Conservation (phyloP, 1,284 basidiomycete genomes). For the Melampsora americana region DNA sequence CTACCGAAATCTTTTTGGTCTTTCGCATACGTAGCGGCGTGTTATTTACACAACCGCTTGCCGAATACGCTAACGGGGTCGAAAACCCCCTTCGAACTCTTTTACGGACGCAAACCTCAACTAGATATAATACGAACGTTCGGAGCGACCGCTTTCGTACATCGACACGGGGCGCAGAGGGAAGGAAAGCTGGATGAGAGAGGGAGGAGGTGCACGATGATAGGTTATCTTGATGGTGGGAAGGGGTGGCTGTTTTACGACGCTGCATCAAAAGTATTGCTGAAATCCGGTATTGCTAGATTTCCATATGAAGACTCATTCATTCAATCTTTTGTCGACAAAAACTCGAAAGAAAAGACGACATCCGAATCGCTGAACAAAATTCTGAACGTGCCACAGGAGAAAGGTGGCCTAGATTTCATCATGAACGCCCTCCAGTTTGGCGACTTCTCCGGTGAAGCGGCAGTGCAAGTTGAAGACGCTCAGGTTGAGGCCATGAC, state of each 20-base stretch:
- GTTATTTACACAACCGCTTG: background rate
- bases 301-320: background rate
- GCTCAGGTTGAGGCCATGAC: no score
- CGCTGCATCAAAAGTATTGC: background rate
- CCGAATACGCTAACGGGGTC: background rate
- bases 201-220: background rate
- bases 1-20: constrained; percentile 24
- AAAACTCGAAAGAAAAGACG: no score
- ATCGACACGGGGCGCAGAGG: background rate
- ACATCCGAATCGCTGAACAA: no score
- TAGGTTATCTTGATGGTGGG: background rate
- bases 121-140: background rate
- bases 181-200: background rate
- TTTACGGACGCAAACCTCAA: background rate
- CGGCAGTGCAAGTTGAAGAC: no score
- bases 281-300: background rate
- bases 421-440: no score
- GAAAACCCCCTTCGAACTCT: constrained; percentile 1
- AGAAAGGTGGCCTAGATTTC: no score
- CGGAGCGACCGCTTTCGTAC: constrained; percentile 4
- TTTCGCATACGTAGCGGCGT: constrained; percentile 10
- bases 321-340: no score
- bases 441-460: no score
- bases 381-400: no score
- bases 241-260: background rate